Conservation (phyloP, 768 basidiomycete genomes). For the Tephrocybe rancida region DNA sequence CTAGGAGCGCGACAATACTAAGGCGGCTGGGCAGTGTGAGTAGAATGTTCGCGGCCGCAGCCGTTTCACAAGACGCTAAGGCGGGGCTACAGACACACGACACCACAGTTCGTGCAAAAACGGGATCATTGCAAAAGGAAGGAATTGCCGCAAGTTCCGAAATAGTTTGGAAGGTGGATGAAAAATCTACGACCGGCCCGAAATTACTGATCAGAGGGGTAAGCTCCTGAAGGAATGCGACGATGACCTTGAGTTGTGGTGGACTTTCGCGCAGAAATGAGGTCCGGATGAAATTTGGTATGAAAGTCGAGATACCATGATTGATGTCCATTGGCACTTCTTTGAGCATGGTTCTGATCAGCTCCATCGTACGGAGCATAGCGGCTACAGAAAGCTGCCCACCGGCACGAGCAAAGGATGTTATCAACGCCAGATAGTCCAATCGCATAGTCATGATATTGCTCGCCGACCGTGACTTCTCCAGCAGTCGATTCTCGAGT, state of each 20-base stretch:
- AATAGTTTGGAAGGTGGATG: constrained; percentile 56
- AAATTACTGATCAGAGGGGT: constrained; percentile 57
- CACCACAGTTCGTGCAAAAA: constrained; percentile 50
- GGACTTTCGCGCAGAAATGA: constrained; percentile 49
- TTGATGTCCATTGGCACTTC: constrained; percentile 44
- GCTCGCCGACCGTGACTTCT: constrained; percentile 51
- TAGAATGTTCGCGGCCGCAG: constrained; percentile 42
- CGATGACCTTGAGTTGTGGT: constrained; percentile 48
- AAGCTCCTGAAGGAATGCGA: constrained; percentile 55
- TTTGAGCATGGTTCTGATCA: constrained; percentile 57
- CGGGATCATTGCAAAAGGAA: constrained; percentile 50
- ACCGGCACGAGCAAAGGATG: constrained; percentile 51
- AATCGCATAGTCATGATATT: constrained; percentile 60
- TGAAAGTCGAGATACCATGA: constrained; percentile 49
- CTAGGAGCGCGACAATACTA: constrained; percentile 41
- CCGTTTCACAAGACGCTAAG: constrained; percentile 48
- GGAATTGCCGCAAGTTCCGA: constrained; percentile 44
- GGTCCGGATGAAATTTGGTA: constrained; percentile 52
- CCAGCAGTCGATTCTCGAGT: constrained; percentile 36
- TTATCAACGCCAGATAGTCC: constrained; percentile 62
- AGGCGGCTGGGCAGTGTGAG: constrained; percentile 41
- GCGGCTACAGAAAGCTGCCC: constrained; percentile 46
- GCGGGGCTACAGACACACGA: constrained; percentile 47
- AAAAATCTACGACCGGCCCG: constrained; percentile 54
- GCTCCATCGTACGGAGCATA: constrained; percentile 51